phyloP scores from a whole-genome alignment of 768 basidiomycete species.

The Podaxis sp. region DNA sequence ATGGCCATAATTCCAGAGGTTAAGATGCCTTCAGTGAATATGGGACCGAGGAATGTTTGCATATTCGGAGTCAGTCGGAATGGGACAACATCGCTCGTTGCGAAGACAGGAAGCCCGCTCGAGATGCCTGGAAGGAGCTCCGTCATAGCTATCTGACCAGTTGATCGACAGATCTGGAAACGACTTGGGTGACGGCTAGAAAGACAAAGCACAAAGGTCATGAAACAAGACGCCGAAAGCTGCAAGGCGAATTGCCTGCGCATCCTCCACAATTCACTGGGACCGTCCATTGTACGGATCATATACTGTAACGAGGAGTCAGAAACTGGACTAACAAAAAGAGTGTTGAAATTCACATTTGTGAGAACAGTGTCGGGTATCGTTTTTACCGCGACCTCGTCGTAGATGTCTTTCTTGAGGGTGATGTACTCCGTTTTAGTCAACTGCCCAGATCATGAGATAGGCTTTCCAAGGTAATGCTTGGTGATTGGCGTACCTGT shows the following conservation, averaged over 20 bases:
- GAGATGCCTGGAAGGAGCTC: constrained; percentile 78
- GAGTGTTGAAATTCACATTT: constrained; percentile 51
- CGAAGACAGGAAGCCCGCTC: constrained; percentile 56
- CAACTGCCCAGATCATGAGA: constrained; percentile 36
- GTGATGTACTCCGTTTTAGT: constrained; percentile 65
- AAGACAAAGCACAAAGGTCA: constrained; percentile 86
- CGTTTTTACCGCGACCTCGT: constrained; percentile 85
- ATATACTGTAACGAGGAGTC: constrained; percentile 66
- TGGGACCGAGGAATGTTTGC: constrained; percentile 87
- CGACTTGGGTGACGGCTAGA: constrained; percentile 81
- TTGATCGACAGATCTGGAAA: constrained; percentile 87
- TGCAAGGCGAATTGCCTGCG: constrained; percentile 95
- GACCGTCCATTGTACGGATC: constrained; percentile 77
- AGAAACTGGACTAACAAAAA: constrained; percentile 8
- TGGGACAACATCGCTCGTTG: constrained; percentile 84
- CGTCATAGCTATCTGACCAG: constrained; percentile 89
- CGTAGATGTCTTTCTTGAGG: constrained; percentile 81
- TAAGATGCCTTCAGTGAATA: constrained; percentile 87
- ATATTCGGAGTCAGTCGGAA: constrained; percentile 98
- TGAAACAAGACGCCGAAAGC: constrained; percentile 84
- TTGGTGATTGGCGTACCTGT: constrained; percentile 33
- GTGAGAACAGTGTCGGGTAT: constrained; percentile 86
- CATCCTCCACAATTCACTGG: constrained; percentile 93
- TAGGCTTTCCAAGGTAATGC: background rate
- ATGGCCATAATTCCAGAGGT: constrained; percentile 89